These are phyloP conservation scores for carrot (Daucus carota) DNA, from an alignment of 129 eudicot species.

Conservation along the genomic window DNA sequence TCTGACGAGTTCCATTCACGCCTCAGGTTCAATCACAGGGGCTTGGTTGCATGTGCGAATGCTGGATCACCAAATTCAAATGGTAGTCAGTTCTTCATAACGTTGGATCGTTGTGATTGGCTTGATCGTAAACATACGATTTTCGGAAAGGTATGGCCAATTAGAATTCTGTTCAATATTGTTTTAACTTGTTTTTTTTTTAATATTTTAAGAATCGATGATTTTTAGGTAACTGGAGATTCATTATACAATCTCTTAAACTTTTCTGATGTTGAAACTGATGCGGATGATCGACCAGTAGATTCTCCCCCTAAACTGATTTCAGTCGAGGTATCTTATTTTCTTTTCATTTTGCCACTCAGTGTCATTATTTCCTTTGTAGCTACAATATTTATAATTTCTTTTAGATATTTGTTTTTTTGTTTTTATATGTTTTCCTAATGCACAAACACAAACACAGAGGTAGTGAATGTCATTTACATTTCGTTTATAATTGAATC, in stretches of 20 bases:
- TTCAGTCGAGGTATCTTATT: slow-evolving; percentile 58
- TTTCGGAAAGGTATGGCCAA: slow-evolving; percentile 67
- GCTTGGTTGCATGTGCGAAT: slow-evolving; percentile 84
- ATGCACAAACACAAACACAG: not conserved
- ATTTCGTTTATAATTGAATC: not conserved
- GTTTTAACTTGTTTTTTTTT: not conserved
- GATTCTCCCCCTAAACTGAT: slow-evolving; percentile 77
- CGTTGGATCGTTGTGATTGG: slow-evolving; percentile 96
- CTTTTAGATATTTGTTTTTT: not conserved
- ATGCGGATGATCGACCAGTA: slow-evolving; percentile 67
- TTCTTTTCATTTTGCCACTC: not conserved
- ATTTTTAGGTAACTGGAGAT: slow-evolving; percentile 87
- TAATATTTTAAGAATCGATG: no score
- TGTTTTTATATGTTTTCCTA: not conserved
- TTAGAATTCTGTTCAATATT: not conserved
- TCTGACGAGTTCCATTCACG: slow-evolving; percentile 89
- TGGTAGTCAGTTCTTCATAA: slow-evolving; percentile 89
- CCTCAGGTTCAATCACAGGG: slow-evolving; percentile 85
- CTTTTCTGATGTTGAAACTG: slow-evolving; percentile 81
- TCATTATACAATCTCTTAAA: slow-evolving; percentile 75
- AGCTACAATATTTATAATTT: not conserved
- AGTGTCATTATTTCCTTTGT: not conserved
- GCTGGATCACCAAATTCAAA: slow-evolving; percentile 69
- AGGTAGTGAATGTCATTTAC: not conserved
- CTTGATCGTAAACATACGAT: slow-evolving; percentile 90